phyloP scores from a whole-genome alignment of 2,329 filamentous ascomycete genomes.

The Dactylella cylindrospora region DNA sequence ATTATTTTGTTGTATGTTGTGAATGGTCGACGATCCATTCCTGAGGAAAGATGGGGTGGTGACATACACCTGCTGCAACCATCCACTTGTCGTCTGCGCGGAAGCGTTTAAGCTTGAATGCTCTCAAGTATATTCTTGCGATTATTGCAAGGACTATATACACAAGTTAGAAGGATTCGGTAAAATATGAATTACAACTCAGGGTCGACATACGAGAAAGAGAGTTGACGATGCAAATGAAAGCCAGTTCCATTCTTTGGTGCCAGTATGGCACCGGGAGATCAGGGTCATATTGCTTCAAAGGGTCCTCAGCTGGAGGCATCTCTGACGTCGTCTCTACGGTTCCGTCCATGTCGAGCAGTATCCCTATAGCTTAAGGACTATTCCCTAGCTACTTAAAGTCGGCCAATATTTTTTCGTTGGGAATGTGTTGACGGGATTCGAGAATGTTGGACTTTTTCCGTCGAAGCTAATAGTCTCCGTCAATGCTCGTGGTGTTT shows the following conservation, averaged over 20 bases:
- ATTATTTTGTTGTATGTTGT: no score
- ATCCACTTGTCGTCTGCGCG: constrained; percentile 50
- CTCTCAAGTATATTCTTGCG: constrained; percentile 48
- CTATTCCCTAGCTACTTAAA: neutral
- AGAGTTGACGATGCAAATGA: constrained; percentile 47
- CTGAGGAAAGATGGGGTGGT: constrained; percentile 15
- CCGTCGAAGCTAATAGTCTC: no score
- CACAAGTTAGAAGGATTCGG: neutral
- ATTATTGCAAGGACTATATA: constrained; percentile 48
- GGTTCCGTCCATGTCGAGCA: neutral
- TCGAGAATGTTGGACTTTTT: neutral
- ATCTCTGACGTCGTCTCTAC: constrained; percentile 15
- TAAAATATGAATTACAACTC: neutral
- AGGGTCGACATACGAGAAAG: constrained; percentile 47
- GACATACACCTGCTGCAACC: constrained; percentile 48
- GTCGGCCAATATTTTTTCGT: neutral
- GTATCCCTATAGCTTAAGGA: neutral
- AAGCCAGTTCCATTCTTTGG: constrained; percentile 48
- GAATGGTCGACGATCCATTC: neutral
- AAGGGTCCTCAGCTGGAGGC: constrained; percentile 11
- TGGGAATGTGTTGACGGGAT: neutral
- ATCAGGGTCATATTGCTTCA: constrained; percentile 47
- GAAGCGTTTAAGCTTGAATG: constrained; percentile 47
- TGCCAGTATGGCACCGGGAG: constrained; percentile 47
- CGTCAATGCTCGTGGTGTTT: neutral